A percentile compares a stretch with the other conserved stretches of the same genome.
phyloP scores from a whole-genome alignment of 2,329 filamentous ascomycete species.

The Nakataea oryzae region DNA sequence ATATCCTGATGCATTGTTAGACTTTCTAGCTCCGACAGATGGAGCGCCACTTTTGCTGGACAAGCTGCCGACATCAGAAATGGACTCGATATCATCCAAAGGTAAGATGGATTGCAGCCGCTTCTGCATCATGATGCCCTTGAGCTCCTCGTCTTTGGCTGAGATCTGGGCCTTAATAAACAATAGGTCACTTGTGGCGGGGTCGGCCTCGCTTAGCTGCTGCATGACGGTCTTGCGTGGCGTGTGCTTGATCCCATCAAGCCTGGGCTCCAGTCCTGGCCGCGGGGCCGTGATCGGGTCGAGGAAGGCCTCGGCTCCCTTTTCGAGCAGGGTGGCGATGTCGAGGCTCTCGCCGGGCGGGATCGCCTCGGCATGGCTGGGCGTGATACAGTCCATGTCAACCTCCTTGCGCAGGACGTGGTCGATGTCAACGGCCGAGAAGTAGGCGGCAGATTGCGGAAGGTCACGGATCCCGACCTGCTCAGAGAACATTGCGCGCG shows the following conservation, averaged over 20 bases:
- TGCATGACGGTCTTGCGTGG: conserved; percentile 74
- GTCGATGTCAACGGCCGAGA: conserved; percentile 91
- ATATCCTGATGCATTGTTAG: too few relatives aligned
- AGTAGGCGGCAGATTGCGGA: conserved; percentile 89
- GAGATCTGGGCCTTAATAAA: conserved; percentile 84
- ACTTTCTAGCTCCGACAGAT: too few relatives aligned
- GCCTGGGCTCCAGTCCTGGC: conserved; percentile 37
- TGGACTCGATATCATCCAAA: too few relatives aligned
- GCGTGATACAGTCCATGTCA: conserved; percentile 93
- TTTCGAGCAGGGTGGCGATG: conserved; percentile 66
- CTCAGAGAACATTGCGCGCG: conserved; percentile 91
- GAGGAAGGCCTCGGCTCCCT: conserved; percentile 57
- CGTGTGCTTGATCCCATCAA: conserved; percentile 56
- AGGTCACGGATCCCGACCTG: conserved; percentile 94
- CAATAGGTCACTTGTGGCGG: conserved; percentile 33
- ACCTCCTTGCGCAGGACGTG: conserved; percentile 95
- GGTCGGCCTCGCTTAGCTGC: conserved; percentile 40
- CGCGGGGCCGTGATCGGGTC: conserved; percentile 52
- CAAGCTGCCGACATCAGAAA: too few relatives aligned
- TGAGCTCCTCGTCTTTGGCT: conserved; percentile 61
- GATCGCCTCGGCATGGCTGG: conserved; percentile 70
- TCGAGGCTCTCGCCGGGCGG: conserved; percentile 79
- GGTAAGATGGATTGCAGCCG: too few relatives aligned
- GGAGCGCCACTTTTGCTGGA: too few relatives aligned
- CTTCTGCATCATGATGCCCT: conserved; percentile 56